These are phyloP conservation scores for Quercus tomentella DNA, from an alignment of 331 rosid genomes.

Conservation along the genomic window DNA sequence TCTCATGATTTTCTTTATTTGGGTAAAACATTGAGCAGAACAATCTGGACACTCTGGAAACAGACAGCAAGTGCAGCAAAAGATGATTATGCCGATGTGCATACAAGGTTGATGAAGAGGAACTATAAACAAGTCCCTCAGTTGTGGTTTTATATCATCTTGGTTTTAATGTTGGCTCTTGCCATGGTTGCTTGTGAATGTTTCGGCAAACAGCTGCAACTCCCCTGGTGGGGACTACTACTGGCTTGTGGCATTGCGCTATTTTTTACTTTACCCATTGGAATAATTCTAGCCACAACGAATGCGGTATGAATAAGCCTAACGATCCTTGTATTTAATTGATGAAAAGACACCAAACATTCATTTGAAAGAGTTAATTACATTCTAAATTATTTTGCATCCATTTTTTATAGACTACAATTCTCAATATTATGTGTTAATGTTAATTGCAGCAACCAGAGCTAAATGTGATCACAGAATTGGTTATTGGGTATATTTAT, in stretches of 20 bases:
- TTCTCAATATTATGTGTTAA: neutral
- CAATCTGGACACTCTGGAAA: conserved; percentile 39
- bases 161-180: conserved; percentile 32
- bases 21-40: conserved; percentile 23
- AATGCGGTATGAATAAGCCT: conserved; percentile 37
- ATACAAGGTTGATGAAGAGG: conserved; percentile 75
- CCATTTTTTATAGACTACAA: neutral
- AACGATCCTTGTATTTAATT: neutral
- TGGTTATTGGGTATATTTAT: conserved; percentile 61
- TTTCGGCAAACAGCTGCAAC: conserved; percentile 61
- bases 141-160: conserved; percentile 72
- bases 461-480: conserved; percentile 72
- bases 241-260: conserved; percentile 58
- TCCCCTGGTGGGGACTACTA: conserved; percentile 92
- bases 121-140: conserved; percentile 73
- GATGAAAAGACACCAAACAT: neutral
- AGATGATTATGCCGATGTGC: conserved; percentile 47
- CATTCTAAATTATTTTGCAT: neutral
- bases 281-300: conserved; percentile 82
- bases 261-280: conserved; percentile 70
- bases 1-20: conserved; percentile 6
- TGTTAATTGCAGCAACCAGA: conserved; percentile 60
- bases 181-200: conserved; percentile 58
- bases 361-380: neutral
- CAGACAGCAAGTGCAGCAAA: conserved; percentile 25